Evolutionary conservation across 179 eudicot genomes (phyloP), one percentile per base, ranked within the genome.

Genomic region (Silene noctiflora): DNA sequence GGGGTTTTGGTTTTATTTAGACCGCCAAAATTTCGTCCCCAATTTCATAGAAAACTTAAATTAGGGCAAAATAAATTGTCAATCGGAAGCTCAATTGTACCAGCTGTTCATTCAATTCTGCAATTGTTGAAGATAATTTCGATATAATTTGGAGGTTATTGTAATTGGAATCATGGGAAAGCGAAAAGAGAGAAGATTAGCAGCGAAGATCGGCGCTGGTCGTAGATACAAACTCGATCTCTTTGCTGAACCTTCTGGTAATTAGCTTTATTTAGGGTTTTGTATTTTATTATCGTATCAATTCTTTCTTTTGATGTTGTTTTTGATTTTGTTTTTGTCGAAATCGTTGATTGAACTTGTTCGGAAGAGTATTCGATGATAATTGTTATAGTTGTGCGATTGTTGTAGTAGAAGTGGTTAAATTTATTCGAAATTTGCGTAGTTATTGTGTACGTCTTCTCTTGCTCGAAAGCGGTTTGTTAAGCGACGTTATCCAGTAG

Each of bases 241-340:
- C 27, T 89, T 89, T 75, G 91, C 91, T 83, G 96, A 94, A 92
- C 98, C 96, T 89, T 79, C 98, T 83, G 98, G 98, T 94, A 93
- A 2, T 69, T 55, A 17, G 4, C 21, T 19, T 12, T 39, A 9
- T 9, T n/a, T 63, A 51, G 71, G 72, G 71, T 81, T 21, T 73
- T 53, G 0, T 6, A 60, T 67, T 19, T 63, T 35, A 39, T 42
- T 1, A 24, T 4, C 70, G 9, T 16, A 5, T 29, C 56, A 11
- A 39, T 27, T 44, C 6, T 25, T 42, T 14, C 1, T n/a, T 3
- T 39, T 69, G 60, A 11, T 69, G 13, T n/a, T 20, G 19, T 12
- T 17, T 24, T 11, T 63, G 62, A 58, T 6, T 58, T 4, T 58
- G 61, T 56, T 3, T 56, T 56, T n/a, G 9, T 58, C 6, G 62